Base-by-base conservation (phyloP, 2,329 filamentous ascomycete genomes). In the Coccinonectria pachysandricola region DNA sequence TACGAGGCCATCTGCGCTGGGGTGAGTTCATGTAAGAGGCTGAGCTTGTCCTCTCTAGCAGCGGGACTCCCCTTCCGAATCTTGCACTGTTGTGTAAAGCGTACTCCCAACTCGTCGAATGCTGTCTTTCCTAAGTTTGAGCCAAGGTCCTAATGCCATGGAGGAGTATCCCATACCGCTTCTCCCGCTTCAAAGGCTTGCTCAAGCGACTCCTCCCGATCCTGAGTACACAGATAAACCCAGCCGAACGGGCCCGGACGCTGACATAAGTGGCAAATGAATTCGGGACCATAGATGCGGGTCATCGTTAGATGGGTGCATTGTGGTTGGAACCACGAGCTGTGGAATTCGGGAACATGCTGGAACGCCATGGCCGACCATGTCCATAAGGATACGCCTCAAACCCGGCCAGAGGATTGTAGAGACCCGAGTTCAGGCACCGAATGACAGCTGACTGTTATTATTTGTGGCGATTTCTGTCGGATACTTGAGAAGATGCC, bases 181-280 rank as follows among this genome's bases (percentile, higher is more conserved):
- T 44, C 37, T 32, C 46, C 35, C 28, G 42, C 35, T 9, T 34
- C 40, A 18, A 43, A 34, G 6, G 42, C 37, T 20, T 47, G 39
- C 27, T 55, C 55, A 13, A 53, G 48, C 23, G 56, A 40, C 24
- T 59, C 54, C 15, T 70, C 62, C 8, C 57, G 58, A 41, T 86
- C 80, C 47, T 82, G 71, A 8, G 65, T 69, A 51, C 84, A 91
- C 32, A 68, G 62, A 50, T 83, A 91, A 12, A 91, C 56, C 71
- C 79, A 91, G 14, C 80, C 79, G 27, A 77, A 62, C 10, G 62
- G 54, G 1, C 77, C 69, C 2, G 52, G 50, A 20, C 56, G 54
- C 19, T 57, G 56, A 42, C 83, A 91, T 13, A 62, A 46, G 6
- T 64, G 54, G 53, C 83, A 91, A 11, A 50, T 45, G 23, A 60